phyloP scores from a whole-genome alignment of 140 eudicot species.

The Flaveria floridana region DNA sequence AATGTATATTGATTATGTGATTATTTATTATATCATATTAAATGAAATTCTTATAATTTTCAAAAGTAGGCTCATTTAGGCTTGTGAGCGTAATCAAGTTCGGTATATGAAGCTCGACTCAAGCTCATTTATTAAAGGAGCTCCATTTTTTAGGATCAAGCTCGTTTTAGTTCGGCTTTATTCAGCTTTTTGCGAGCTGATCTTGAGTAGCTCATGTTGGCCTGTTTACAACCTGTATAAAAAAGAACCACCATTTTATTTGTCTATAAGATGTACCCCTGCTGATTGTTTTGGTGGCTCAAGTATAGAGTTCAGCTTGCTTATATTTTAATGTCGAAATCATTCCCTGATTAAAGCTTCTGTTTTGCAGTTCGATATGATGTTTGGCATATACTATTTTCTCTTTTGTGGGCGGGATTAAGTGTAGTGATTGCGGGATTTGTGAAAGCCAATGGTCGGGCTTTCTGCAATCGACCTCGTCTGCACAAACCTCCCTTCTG shows the following conservation, averaged over 20 bases:
- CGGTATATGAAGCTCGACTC: not conserved
- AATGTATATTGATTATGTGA: not conserved
- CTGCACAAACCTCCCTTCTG: slow-evolving; percentile 54
- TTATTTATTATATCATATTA: not conserved
- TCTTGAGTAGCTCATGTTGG: not conserved
- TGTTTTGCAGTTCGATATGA: slow-evolving; percentile 50
- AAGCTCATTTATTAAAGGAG: not conserved
- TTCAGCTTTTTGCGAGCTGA: not conserved
- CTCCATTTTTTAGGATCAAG: not conserved
- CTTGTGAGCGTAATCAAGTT: not conserved
- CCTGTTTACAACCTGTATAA: not conserved
- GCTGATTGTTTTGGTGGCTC: slow-evolving; percentile 1
- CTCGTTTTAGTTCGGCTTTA: not conserved
- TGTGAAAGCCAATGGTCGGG: slow-evolving; percentile 65
- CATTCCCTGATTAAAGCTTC: slow-evolving; percentile 12
- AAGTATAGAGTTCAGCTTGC: slow-evolving; percentile 3
- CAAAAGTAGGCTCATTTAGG: not conserved
- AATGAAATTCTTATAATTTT: not conserved
- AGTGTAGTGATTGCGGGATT: slow-evolving; percentile 57
- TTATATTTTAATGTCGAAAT: not conserved
- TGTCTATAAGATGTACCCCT: not conserved
- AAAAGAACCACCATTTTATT: not conserved
- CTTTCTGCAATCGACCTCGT: slow-evolving; percentile 72
- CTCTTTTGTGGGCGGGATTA: slow-evolving; percentile 67
- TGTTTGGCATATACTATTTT: slow-evolving; percentile 47